phyloP scores from a whole-genome alignment of 2,329 filamentous ascomycete species.

The Clarireedia paspali region DNA sequence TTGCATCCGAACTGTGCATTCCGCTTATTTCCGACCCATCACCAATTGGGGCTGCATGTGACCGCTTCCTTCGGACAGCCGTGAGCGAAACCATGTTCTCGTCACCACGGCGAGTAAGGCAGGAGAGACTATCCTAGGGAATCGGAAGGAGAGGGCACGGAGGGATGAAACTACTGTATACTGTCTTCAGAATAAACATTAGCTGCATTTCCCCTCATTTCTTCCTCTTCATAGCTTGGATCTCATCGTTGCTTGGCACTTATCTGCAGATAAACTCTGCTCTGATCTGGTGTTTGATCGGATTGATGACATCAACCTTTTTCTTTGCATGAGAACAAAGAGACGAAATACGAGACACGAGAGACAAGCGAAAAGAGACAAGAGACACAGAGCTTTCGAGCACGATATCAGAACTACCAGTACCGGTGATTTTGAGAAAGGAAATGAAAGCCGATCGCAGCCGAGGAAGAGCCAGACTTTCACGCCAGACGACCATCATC shows the following conservation, averaged over 20 bases:
- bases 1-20: not conserved
- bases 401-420: not conserved
- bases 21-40: not conserved
- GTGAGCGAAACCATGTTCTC: not conserved
- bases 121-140: too few species aligned
- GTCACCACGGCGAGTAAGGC: not conserved
- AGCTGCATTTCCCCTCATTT: too few species aligned
- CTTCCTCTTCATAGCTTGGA: too few species aligned
- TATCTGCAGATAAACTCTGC: too few species aligned
- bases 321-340: too few species aligned
- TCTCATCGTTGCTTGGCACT: too few species aligned
- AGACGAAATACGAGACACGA: not conserved
- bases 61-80: not conserved
- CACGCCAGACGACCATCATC: not conserved
- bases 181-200: too few species aligned
- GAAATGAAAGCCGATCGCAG: not conserved
- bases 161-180: too few species aligned
- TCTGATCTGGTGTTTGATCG: too few species aligned
- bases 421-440: not conserved
- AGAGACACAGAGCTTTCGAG: not conserved
- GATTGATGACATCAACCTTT: too few species aligned
- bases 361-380: not conserved
- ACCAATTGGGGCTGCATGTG: not conserved
- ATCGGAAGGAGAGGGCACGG: too few species aligned
- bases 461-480: not conserved